Evolutionary conservation across 371 early-diverging fungal species (phyloP), one percentile per base, ranked within the genome.

Genomic region (Actinomortierella wolfii): DNA sequence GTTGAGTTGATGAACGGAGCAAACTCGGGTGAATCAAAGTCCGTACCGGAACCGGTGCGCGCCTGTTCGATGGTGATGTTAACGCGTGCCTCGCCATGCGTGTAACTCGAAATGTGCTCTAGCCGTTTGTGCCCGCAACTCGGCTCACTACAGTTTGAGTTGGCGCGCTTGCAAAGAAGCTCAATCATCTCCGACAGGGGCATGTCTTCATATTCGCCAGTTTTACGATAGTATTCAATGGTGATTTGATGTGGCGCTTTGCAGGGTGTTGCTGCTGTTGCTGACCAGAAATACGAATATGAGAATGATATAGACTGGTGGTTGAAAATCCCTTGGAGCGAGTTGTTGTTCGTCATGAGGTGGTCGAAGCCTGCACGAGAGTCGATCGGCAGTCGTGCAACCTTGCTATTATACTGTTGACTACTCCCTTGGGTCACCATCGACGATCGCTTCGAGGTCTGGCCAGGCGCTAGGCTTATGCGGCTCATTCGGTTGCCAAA

Each of bases 231-330:
- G 63, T 83, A 89, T 18, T 81, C 78, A 5, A 87, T 67, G 3
- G 70, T 81, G 26, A 79, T 68, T 43, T 88, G 29, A 14, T 78
- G 52, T 2, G 88, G 87, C 0, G 84, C 82, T 18, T 82, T 66
- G 54, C 89, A 89, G 4, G 86, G 85, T 1, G 78, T 68, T 18
- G 85, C 77, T 18, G 82, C 78, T 26, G 78, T 81, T 11, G 82
- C 82, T 14, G 83, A 76, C 47, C 79, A 80, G 42, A 79, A 82
- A 34, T 76, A 78, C 1, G 86, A 78, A 46, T 79, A 87, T 9
- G 78, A 78, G 51, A 86, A 66, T 0, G 82, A 76, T 41, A 88
- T 73, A 21, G 77, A 79, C 49, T 90, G 90, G 60, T 88, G 88
- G 6, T 79, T 60, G 26, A 81, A 79, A 39, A 87, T 80, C 14